Evolutionary conservation across 257 asterid genomes (phyloP).

Genomic region (Forsythia suspensa): DNA sequence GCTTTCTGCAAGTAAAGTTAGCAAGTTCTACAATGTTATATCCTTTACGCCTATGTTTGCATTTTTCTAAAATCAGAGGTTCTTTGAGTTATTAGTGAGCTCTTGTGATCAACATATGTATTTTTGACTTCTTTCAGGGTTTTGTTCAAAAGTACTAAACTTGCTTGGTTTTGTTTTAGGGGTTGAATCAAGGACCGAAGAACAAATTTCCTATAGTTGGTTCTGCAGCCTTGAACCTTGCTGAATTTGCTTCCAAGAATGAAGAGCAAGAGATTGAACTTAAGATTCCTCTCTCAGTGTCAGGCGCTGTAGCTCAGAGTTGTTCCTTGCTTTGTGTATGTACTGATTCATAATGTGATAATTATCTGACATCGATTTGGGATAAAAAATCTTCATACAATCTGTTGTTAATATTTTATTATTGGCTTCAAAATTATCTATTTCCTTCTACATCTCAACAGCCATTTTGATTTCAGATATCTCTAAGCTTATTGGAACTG

Average conservation of each 20-base stretch:
- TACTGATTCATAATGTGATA: neutral
- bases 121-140: neutral
- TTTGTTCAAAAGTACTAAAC: neutral
- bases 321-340: conserved; percentile 65
- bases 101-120: neutral
- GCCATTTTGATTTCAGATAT: conserved; percentile 52
- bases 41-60: neutral
- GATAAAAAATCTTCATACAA: conserved; percentile 6
- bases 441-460: neutral
- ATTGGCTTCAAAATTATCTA: neutral
- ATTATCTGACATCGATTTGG: neutral
- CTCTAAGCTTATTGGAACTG: conserved; percentile 61
- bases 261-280: conserved; percentile 56
- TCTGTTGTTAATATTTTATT: neutral
- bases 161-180: conserved; percentile 41
- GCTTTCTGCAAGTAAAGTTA: neutral
- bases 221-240: conserved; percentile 69
- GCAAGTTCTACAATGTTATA: neutral
- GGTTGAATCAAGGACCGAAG: conserved; percentile 59
- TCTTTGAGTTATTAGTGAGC: neutral
- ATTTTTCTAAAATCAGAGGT: conserved; percentile 4
- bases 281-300: conserved; percentile 58
- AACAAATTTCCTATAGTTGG: conserved; percentile 65
- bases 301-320: conserved; percentile 41
- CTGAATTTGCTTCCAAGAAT: conserved; percentile 67